Conservation (phyloP, 73 alveolate genomes). For the Breviolum minutum region DNA sequence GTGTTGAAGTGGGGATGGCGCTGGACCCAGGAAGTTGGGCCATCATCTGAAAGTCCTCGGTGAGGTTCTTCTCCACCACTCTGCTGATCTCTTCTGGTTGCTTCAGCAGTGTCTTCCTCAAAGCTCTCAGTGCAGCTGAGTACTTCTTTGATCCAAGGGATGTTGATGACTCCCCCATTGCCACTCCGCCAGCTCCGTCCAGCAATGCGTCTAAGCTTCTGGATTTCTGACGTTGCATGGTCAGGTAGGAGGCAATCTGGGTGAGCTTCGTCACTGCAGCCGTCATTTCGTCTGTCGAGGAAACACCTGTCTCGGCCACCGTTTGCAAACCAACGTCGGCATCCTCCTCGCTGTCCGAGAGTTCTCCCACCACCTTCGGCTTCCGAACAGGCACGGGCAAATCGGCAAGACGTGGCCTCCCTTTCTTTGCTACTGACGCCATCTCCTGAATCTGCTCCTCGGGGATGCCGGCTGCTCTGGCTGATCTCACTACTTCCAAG, state of each 20-base stretch:
- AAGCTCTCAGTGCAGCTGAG: conserved; percentile 13
- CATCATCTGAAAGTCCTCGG: not conserved
- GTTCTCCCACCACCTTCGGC: not conserved
- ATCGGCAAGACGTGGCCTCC: not conserved
- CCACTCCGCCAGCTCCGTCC: conserved; percentile 36
- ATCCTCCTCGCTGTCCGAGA: not conserved
- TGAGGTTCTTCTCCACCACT: not conserved
- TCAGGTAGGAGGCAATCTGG: conserved; percentile 1
- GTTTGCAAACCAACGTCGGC: not conserved
- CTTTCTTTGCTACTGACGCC: not conserved
- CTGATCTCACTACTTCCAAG: no score
- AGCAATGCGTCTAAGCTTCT: not conserved
- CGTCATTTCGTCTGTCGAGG: not conserved
- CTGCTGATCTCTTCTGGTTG: not conserved
- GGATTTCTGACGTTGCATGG: not conserved
- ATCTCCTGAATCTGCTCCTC: no score
- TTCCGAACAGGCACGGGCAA: not conserved
- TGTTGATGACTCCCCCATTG: not conserved
- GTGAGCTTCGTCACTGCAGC: conserved; percentile 33
- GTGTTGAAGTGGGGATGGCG: not conserved
- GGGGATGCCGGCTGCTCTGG: no score
- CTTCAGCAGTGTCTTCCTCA: not conserved
- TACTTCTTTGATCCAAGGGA: not conserved
- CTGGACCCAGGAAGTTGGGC: not conserved
- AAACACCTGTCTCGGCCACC: not conserved